Evolutionary conservation across 2,329 filamentous ascomycete species (phyloP), one percentile per base, ranked within the genome.

Genomic region (Nemania diffusa): DNA sequence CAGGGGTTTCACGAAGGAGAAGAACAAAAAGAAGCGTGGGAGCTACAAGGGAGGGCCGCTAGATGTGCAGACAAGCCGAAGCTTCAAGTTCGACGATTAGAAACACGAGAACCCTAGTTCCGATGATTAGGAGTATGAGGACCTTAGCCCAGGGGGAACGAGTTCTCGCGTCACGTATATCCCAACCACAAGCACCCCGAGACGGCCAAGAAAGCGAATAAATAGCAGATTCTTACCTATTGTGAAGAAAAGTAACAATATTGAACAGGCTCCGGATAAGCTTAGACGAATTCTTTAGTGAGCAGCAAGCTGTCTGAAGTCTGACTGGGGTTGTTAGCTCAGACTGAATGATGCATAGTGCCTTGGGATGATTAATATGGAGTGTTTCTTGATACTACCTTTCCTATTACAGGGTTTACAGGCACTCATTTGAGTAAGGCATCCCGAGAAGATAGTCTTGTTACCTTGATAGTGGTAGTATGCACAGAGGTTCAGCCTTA

Each of bases 1-100:
- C 75, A 98, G 97, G 83, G 94, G 93, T 3, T 99, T 99, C 82
- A 98, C 95, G 67, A 99, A 99, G 85, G 96, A 98, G 84, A 99
- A 99, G 90, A 99, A 99, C 83, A 99, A 99, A 86, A 96, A 94
- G 87, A 94, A 94, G 86, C 87, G 90, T 74, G 96, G 96, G 57
- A 93, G 91, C 72, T 99, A 97, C 85, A 90, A 92, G 55, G 96
- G 96, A 51, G 96, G 96, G 6, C 81, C 87, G 59, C 97, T 99
- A 75, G 94, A 99, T 78, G 92, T 95, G 60, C 82, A 86, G 15
- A 89, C 90, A 22, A 91, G 91, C 71, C 94, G 95, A 81, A 91
- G 92, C 65, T 92, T 97, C 83, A 97, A 97, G 83, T 99, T 99
- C 80, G 94, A 97, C 1, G 92, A 97, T 75, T 97, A 88, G 82